Percentiles rank a stretch among this genome's conserved stretches.
These are phyloP conservation scores for Pyrenophora seminiperda DNA, from an alignment of 2,329 filamentous ascomycete genomes.

Conservation along the genomic window DNA sequence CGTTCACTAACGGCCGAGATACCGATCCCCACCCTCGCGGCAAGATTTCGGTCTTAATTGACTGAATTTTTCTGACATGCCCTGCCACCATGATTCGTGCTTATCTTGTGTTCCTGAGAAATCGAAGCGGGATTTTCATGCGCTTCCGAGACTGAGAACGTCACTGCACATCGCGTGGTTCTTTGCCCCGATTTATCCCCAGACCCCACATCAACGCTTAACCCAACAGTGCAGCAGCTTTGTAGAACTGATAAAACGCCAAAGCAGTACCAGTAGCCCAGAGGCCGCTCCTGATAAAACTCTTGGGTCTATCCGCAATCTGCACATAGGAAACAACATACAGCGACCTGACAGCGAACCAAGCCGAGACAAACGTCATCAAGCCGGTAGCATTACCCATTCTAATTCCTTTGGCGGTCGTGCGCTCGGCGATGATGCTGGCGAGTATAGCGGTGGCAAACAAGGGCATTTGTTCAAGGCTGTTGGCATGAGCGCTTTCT, in stretches of 20 bases:
- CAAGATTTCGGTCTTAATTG: no score
- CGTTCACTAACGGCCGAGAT: no score
- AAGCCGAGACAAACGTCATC: constrained; percentile 25
- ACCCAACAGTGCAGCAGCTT: constrained; percentile 28
- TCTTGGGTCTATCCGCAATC: constrained; percentile 27
- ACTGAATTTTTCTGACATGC: no score
- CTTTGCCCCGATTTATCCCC: neutral
- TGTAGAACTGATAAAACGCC: constrained; percentile 29
- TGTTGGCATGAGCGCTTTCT: constrained; percentile 34
- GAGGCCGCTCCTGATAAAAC: constrained; percentile 25
- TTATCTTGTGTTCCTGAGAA: no score
- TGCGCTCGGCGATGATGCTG: constrained; percentile 32
- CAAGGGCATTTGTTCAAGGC: constrained; percentile 32
- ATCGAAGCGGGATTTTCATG: no score
- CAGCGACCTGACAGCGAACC: constrained; percentile 24
- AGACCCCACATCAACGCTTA: constrained; percentile 1
- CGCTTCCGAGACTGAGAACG: no score
- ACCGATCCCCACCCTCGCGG: no score
- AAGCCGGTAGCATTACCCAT: constrained; percentile 27
- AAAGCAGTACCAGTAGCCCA: constrained; percentile 22
- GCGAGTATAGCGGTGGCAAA: constrained; percentile 32
- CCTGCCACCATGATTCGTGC: no score
- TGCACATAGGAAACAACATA: constrained; percentile 29
- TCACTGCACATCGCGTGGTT: neutral
- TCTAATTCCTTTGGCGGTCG: constrained; percentile 21